phyloP scores from a whole-genome alignment of 1,284 basidiomycete genomes.

The Tilletiaria anomala region DNA sequence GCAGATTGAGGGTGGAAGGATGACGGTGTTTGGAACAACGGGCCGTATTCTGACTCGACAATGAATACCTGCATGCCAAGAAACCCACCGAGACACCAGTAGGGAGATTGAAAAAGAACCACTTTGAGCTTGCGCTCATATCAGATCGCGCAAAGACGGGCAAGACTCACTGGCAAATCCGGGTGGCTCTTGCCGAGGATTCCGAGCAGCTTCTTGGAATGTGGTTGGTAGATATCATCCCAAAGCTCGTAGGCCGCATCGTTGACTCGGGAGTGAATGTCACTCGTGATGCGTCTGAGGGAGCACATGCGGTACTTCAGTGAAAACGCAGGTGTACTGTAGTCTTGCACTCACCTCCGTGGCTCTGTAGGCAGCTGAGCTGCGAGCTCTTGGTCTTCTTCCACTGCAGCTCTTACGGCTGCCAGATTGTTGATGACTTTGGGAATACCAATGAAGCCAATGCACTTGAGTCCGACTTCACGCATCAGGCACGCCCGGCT shows the following conservation, averaged over 20 bases:
- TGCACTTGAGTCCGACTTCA: conserved; percentile 82
- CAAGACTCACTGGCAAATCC: conserved; percentile 47
- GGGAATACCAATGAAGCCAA: conserved; percentile 80
- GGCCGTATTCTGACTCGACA: conserved; percentile 73
- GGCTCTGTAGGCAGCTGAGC: conserved; percentile 21
- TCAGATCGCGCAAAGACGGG: too few relatives aligned
- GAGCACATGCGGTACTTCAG: background rate
- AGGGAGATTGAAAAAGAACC: background rate
- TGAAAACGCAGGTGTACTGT: too few relatives aligned
- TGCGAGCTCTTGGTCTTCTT: conserved; percentile 25
- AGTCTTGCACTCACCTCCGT: conserved; percentile 22
- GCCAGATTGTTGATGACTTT: conserved; percentile 44
- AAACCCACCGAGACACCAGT: conserved; percentile 9
- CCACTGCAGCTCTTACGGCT: conserved; percentile 29
- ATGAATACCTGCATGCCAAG: conserved; percentile 66
- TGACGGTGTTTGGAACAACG: conserved; percentile 58
- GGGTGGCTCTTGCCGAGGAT: conserved; percentile 67
- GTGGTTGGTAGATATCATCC: conserved; percentile 81
- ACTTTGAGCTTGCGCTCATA: conserved; percentile 43
- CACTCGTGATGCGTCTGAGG: conserved; percentile 15
- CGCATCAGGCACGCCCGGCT: conserved; percentile 64
- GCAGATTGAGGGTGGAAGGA: conserved; percentile 41
- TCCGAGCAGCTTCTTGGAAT: conserved; percentile 70
- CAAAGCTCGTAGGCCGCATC: conserved; percentile 44
- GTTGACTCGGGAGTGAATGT: conserved; percentile 10